phyloP scores from a whole-genome alignment of 2,329 filamentous ascomycete species.

The Mycosphaerella arachidis region DNA sequence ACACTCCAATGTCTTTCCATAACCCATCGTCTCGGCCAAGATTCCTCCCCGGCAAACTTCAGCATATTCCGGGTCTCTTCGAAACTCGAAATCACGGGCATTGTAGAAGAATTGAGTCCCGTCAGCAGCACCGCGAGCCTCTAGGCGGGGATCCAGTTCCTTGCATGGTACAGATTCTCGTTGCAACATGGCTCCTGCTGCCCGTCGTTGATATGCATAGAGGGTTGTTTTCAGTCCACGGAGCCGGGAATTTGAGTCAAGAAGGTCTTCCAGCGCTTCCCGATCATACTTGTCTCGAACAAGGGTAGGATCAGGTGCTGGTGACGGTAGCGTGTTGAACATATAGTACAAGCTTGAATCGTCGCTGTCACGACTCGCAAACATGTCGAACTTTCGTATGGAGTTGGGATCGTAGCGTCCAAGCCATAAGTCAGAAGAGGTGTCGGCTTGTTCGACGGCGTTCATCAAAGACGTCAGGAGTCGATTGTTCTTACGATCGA shows the following conservation, averaged over 20 bases:
- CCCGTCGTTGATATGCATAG: slow-evolving; percentile 74
- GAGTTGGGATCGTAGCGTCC: slow-evolving; percentile 35
- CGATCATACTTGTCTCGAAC: slow-evolving; percentile 50
- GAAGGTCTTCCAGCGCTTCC: slow-evolving; percentile 38
- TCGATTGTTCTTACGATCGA: slow-evolving; percentile 47
- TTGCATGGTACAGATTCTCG: slow-evolving; percentile 64
- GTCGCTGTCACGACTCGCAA: slow-evolving; percentile 39
- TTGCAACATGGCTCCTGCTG: slow-evolving; percentile 78
- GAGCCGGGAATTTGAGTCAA: background rate
- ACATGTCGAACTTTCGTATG: slow-evolving; percentile 35
- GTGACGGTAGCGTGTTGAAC: slow-evolving; percentile 70
- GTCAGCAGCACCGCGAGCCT: slow-evolving; percentile 55
- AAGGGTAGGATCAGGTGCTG: slow-evolving; percentile 50
- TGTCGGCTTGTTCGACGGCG: slow-evolving; percentile 54
- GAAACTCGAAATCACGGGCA: slow-evolving; percentile 56
- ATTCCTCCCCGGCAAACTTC: slow-evolving; percentile 73
- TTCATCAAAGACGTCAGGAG: slow-evolving; percentile 45
- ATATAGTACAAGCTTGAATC: slow-evolving; percentile 58
- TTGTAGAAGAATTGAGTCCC: slow-evolving; percentile 67
- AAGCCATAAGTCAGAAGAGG: slow-evolving; percentile 53
- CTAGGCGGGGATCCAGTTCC: slow-evolving; percentile 69
- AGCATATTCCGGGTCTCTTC: slow-evolving; percentile 66
- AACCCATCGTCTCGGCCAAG: slow-evolving; percentile 73
- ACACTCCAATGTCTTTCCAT: slow-evolving; percentile 84
- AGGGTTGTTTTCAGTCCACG: slow-evolving; percentile 60